Evolutionary conservation across 768 basidiomycete species (phyloP).

Genomic region (Pleurotus tuber-regium): DNA sequence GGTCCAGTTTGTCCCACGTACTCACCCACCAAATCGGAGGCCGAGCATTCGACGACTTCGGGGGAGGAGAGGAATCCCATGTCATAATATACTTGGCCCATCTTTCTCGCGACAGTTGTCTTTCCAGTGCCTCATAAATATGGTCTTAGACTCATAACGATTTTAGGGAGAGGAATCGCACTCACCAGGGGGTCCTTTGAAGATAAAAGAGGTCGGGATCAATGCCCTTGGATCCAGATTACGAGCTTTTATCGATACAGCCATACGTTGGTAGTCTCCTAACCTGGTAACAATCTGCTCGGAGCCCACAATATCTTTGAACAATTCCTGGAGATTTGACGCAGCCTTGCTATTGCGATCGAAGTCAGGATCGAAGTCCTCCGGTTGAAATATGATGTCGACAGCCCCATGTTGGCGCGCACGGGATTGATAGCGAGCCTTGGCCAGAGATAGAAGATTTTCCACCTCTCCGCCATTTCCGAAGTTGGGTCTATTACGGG

Average conservation of each 20-base stretch:
- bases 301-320: slow-evolving; percentile 62
- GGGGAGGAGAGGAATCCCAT: slow-evolving; percentile 49
- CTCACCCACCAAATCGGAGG: slow-evolving; percentile 65
- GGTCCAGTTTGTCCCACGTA: slow-evolving; percentile 74
- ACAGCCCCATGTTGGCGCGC: slow-evolving; percentile 22
- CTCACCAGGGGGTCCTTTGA: slow-evolving; percentile 71
- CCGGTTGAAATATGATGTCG: slow-evolving; percentile 51
- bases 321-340: slow-evolving; percentile 51
- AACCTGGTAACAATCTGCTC: slow-evolving; percentile 51
- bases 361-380: slow-evolving; percentile 66
- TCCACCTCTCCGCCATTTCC: slow-evolving; percentile 67
- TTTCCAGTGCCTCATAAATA: slow-evolving; percentile 56
- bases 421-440: slow-evolving; percentile 43
- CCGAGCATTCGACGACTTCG: slow-evolving; percentile 68
- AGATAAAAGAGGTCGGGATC: slow-evolving; percentile 67
- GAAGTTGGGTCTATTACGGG: slow-evolving; percentile 54
- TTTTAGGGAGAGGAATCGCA: neutral
- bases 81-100: slow-evolving; percentile 61
- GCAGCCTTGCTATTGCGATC: slow-evolving; percentile 47
- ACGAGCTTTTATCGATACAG: slow-evolving; percentile 35
- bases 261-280: slow-evolving; percentile 49
- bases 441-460: slow-evolving; percentile 52
- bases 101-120: slow-evolving; percentile 59
- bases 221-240: slow-evolving; percentile 44
- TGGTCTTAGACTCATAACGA: slow-evolving; percentile 19